These are phyloP conservation scores for Taphrina populina DNA, from an alignment of 1,139 yeast species.

Conservation along the genomic window DNA sequence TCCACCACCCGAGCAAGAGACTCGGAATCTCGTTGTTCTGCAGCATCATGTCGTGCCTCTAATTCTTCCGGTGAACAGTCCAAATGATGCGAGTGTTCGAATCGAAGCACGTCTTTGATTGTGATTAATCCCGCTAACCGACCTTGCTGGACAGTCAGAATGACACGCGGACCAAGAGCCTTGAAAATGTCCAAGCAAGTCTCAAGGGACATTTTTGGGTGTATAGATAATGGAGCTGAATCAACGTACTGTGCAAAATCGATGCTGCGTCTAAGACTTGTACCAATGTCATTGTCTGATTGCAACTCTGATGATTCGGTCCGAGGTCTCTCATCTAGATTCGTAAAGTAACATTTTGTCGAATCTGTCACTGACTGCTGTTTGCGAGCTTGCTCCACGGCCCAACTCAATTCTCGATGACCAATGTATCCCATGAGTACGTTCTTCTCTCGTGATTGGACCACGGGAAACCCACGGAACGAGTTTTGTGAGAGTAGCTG, in stretches of 20 bases:
- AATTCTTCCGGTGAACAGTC: not conserved
- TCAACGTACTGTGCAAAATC: conserved; percentile 55
- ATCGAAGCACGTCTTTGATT: conserved; percentile 65
- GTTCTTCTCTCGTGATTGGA: conserved; percentile 42
- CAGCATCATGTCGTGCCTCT: not conserved
- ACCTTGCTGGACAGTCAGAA: conserved; percentile 62
- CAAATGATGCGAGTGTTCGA: conserved; percentile 38
- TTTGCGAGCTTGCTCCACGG: conserved; percentile 39
- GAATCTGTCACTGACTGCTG: conserved; percentile 26
- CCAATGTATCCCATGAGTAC: conserved; percentile 42
- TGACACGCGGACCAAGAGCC: conserved; percentile 74
- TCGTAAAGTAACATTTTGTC: conserved; percentile 40
- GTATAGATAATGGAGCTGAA: conserved; percentile 63
- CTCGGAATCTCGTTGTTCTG: not conserved
- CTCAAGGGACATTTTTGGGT: conserved; percentile 58
- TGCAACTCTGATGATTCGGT: no score
- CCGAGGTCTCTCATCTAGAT: no score
- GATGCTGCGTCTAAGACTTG: conserved; percentile 35
- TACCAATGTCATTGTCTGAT: not conserved
- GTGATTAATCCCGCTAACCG: conserved; percentile 61
- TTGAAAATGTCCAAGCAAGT: conserved; percentile 67
- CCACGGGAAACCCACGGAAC: conserved; percentile 60
- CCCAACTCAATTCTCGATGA: conserved; percentile 44
- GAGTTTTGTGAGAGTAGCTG: conserved; percentile 48
- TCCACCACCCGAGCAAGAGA: not conserved